phyloP scores from a whole-genome alignment of 2,329 filamentous ascomycete species.

The Purpureocillium lavendulum region DNA sequence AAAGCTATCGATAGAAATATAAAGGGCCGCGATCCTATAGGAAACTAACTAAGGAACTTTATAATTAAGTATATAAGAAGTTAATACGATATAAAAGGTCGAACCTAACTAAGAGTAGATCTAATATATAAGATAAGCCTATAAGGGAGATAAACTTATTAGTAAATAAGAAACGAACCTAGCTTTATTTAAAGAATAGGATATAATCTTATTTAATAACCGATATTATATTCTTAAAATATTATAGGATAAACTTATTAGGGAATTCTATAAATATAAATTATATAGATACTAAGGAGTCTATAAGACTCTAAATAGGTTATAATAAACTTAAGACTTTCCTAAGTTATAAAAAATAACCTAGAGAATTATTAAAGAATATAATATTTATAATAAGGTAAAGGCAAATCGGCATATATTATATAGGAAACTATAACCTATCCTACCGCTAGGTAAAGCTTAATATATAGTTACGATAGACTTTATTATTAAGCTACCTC shows the following conservation, averaged over 20 bases:
- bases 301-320: neutral
- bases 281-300: neutral
- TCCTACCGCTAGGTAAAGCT: too few relatives aligned
- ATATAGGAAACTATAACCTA: too few relatives aligned
- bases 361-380: slow-evolving; percentile 1
- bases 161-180: too few relatives aligned
- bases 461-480: slow-evolving; percentile 4
- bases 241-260: neutral
- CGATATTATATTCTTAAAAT: neutral
- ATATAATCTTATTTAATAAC: neutral
- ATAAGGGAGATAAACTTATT: too few relatives aligned
- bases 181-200: neutral
- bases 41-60: too few relatives aligned
- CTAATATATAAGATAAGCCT: too few relatives aligned
- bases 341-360: neutral
- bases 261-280: neutral
- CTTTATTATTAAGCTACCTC: slow-evolving; percentile 7
- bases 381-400: slow-evolving; percentile 1
- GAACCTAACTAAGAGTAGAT: too few relatives aligned
- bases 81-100: too few relatives aligned
- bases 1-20: too few relatives aligned
- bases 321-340: neutral
- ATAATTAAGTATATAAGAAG: too few relatives aligned
- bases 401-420: too few relatives aligned
- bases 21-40: too few relatives aligned